A percentile compares a stretch with the other conserved stretches of the same genome.
phyloP scores from a whole-genome alignment of 1,139 yeast species.

The Magnusiomyces clavatus region DNA sequence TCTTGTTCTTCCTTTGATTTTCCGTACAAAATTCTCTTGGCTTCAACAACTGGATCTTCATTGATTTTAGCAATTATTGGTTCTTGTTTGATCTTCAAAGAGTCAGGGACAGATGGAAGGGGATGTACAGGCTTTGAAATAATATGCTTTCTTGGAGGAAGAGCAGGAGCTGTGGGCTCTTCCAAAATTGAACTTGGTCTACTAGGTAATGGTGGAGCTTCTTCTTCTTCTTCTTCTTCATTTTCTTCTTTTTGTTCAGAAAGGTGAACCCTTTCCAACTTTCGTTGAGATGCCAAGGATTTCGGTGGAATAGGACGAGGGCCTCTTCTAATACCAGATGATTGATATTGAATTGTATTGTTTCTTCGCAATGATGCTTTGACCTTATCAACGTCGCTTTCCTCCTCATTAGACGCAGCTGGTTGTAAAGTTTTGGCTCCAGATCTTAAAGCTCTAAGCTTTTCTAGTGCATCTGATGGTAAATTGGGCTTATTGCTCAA shows the following conservation, averaged over 20 bases:
- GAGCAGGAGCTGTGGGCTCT: not conserved
- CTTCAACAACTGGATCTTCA: conserved; percentile 1
- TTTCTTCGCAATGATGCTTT: conserved; percentile 19
- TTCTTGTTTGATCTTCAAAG: conserved; percentile 1
- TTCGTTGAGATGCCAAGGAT: not conserved
- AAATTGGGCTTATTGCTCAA: conserved; percentile 4
- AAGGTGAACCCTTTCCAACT: too few species aligned
- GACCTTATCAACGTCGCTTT: conserved; percentile 18
- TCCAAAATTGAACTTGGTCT: conserved; percentile 3
- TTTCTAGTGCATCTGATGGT: conserved; percentile 20
- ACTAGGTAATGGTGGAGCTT: conserved; percentile 1
- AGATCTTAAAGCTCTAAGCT: conserved; percentile 22
- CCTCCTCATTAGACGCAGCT: conserved; percentile 15
- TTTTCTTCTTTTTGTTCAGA: conserved; percentile 1
- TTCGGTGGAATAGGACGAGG: not conserved
- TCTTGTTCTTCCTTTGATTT: conserved; percentile 2
- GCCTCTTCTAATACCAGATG: not conserved
- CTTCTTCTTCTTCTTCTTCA: conserved; percentile 1
- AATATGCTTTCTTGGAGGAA: conserved; percentile 5
- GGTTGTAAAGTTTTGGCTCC: conserved; percentile 6
- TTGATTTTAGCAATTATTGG: not conserved
- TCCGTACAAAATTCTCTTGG: conserved; percentile 2
- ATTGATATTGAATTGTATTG: conserved; percentile 20
- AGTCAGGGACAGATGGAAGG: conserved; percentile 11
- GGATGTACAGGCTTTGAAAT: conserved; percentile 1